Evolutionary conservation across 2,329 filamentous ascomycete genomes (phyloP).

Genomic region (Kalmusia sp.): DNA sequence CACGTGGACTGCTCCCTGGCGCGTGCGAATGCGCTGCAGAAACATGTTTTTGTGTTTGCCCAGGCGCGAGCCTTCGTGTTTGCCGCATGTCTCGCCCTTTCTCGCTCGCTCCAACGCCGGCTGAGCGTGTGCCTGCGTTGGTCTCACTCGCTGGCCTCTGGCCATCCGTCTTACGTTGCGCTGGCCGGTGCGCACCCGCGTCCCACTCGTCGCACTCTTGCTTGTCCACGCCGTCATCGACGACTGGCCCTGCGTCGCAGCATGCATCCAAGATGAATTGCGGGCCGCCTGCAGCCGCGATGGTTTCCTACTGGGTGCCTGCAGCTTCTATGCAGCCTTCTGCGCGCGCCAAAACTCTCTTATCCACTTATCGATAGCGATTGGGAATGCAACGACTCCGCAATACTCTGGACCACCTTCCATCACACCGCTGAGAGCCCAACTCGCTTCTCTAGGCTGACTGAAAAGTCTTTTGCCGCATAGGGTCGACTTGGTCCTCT

Average conservation of each 20-base stretch:
- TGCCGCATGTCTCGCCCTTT: conserved; percentile 13
- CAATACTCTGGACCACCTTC: background rate
- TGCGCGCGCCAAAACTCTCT: conserved; percentile 26
- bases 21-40: background rate
- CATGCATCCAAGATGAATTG: conserved; percentile 43
- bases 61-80: background rate
- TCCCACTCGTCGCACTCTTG: background rate
- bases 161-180: conserved; percentile 22
- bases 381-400: conserved; percentile 6
- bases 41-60: conserved; percentile 2
- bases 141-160: background rate
- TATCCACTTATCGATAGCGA: conserved; percentile 48
- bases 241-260: conserved; percentile 2
- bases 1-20: background rate
- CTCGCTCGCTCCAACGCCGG: conserved; percentile 1
- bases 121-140: conserved; percentile 3
- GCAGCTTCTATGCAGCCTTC: conserved; percentile 30
- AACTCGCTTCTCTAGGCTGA: background rate
- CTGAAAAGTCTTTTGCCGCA: conserved; percentile 1
- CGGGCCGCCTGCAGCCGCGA: conserved; percentile 32
- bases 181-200: conserved; percentile 9
- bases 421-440: background rate
- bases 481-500: too few species aligned
- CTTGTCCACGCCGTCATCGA: conserved; percentile 20
- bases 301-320: conserved; percentile 15